phyloP scores from a whole-genome alignment of 495 filamentous ascomycete genomes.

The Peziza echinospora region DNA sequence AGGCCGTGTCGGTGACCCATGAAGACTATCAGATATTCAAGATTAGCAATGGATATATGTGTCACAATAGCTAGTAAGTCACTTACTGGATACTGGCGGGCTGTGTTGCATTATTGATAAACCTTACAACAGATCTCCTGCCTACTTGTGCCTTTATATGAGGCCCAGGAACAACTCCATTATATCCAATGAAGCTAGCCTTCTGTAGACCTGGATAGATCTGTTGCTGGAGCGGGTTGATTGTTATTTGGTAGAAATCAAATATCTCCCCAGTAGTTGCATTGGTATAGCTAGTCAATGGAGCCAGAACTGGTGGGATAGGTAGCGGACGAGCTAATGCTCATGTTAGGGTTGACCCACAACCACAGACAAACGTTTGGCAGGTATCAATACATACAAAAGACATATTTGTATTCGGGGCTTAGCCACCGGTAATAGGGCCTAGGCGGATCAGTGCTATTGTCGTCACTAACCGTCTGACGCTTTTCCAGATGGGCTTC shows the following conservation, averaged over 20 bases:
- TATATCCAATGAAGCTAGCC: constrained; percentile 28
- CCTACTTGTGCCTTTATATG: constrained; percentile 24
- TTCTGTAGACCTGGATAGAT: constrained; percentile 26
- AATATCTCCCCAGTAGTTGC: constrained; percentile 11
- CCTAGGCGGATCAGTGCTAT: no score
- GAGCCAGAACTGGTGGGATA: constrained; percentile 2
- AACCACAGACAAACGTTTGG: no score
- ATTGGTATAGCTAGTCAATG: constrained; percentile 7
- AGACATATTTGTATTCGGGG: no score
- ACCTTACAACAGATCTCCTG: constrained; percentile 27
- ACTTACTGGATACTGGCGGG: constrained; percentile 9
- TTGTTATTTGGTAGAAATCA: constrained; percentile 27
- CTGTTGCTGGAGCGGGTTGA: constrained; percentile 25
- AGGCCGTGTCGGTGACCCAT: constrained; percentile 9
- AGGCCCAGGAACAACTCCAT: constrained; percentile 32
- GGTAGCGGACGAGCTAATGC: constrained; percentile 5
- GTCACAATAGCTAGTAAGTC: neutral
- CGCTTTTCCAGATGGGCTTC: no score
- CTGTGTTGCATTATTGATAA: constrained; percentile 25
- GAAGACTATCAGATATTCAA: neutral
- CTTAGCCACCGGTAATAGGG: no score
- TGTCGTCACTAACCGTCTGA: no score
- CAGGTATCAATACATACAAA: no score
- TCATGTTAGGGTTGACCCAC: no score
- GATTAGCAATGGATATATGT: neutral